These are phyloP conservation scores for Collariella sp. DNA, from an alignment of 495 filamentous ascomycete genomes.

Conservation along the genomic window DNA sequence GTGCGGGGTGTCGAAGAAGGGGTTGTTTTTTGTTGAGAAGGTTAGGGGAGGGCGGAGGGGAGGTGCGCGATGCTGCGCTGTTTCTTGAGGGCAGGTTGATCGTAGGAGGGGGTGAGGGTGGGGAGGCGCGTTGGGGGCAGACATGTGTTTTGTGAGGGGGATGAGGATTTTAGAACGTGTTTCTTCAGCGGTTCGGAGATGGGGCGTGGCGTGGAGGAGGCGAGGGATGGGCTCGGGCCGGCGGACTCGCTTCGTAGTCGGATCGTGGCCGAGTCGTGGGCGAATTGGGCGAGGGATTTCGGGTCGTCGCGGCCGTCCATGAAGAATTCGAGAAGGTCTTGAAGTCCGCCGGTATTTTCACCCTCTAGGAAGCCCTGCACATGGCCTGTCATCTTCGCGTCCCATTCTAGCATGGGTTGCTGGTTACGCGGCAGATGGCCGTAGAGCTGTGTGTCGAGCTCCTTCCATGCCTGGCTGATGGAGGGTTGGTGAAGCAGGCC, in stretches of 20 bases:
- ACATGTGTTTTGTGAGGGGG: slow-evolving; percentile 19
- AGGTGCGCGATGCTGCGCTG: slow-evolving; percentile 16
- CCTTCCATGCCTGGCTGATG: slow-evolving; percentile 41
- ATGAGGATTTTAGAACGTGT: neutral
- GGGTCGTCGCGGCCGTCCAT: slow-evolving; percentile 34
- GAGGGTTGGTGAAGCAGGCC: slow-evolving; percentile 42
- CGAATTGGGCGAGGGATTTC: slow-evolving; percentile 32
- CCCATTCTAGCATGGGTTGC: slow-evolving; percentile 42
- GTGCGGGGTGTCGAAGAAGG: neutral
- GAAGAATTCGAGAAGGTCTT: slow-evolving; percentile 45
- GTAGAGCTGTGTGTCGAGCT: slow-evolving; percentile 32
- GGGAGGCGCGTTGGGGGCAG: slow-evolving; percentile 12
- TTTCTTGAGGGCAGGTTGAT: slow-evolving; percentile 7
- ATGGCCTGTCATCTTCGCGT: slow-evolving; percentile 36
- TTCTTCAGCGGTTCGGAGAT: slow-evolving; percentile 22
- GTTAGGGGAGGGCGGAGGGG: neutral
- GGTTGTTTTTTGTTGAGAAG: slow-evolving; percentile 3
- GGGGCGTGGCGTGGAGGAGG: slow-evolving; percentile 6
- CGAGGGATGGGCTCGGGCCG: neutral
- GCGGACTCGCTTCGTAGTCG: slow-evolving; percentile 21
- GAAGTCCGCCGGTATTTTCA: slow-evolving; percentile 39
- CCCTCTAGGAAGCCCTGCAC: slow-evolving; percentile 42
- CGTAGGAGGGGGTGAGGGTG: neutral
- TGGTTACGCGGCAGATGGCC: slow-evolving; percentile 33
- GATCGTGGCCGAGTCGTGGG: slow-evolving; percentile 37